Evolutionary conservation across 805 yeast genomes (phyloP), one percentile per base, ranked within the genome.

Genomic region (Lipomyces sp.): DNA sequence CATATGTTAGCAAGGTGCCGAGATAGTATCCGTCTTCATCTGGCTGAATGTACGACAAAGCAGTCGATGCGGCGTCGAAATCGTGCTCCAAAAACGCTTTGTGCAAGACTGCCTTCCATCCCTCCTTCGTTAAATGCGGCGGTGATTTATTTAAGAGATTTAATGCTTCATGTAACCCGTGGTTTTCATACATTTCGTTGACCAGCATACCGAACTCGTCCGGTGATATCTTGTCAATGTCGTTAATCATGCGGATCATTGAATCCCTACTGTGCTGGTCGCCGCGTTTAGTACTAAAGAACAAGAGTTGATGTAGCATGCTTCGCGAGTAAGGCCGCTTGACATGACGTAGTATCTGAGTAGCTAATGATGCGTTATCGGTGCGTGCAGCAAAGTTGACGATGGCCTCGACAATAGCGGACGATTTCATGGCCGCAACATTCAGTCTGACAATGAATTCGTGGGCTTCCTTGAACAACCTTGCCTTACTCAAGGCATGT

Each of bases 331-430:
- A 39, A 34, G 69, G 67, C 33, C 34, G 60, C 34, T 13, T 32
- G 18, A 64, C 24, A 39, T 53, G 30, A 42, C 51, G 18, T 50
- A 64, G 18, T 34, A 60, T 30, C 30, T 66, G 65, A 35, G 37
- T 4, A n/a, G 60, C 67, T n/a, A 66, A 48, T 50, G 29, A 13
- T 8, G 33, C 8, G 51, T 66, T 62, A 8, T 55, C 34, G n/a
- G 67, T 60, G 29, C 70, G 67, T 18, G 69, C 65, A 50, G 55
- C 55, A 37, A 60, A 61, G 50, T 66, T 66, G 11, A 66, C 51
- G 18, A 64, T 32, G 11, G 69, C 69, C 32, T 51, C 62, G 15
- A 64, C 50, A 42, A 66, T 53, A 11, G 34, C 24, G n/a, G 42
- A 35, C 24, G 60, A 33, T 18, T 35, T 8, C 37, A 66, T 51